Evolutionary conservation across 768 basidiomycete species (phyloP), one percentile per base, ranked within the genome.

Genomic region (Leccinum fibrillosum): DNA sequence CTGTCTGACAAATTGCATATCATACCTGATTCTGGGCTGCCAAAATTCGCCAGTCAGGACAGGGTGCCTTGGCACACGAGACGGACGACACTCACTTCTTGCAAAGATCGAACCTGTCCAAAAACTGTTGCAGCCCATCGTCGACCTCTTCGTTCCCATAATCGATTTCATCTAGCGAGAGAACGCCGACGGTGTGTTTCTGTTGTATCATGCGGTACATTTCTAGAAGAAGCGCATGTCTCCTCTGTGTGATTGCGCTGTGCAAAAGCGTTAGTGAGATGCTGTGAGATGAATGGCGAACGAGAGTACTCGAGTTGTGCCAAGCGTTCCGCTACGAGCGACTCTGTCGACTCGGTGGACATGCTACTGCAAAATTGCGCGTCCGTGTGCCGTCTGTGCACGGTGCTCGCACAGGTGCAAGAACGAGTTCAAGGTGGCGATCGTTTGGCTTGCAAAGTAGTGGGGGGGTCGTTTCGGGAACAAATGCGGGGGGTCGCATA

Each of bases 161-260:
- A 26, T 76, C 77, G 50, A 77, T 71, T 35, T 78, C 77, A 23
- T 76, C 70, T 17, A 77, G 55, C 13, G 66, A 60, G 39, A 79
- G 61, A 34, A 74, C 59, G 23, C 80, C 80, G 47, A 80, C 65
- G 62, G 75, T 75, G 53, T 81, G 75, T 65, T 82, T 81, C 56
- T 77, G 77, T 56, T 77, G 79, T 51, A 89, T 79, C 77, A 92
- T 81, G 53, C 75, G 72, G 73, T 82, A 88, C 83, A 92, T 85
- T 70, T 90, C 82, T 45, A 79, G 78, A 69, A 92, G 79, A 51
- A 90, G 79, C 54, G 76, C 84, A 85, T 88, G 86, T 70, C 89
- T 78, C 63, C 83, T 84, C 49, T 79, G 73, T 47, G 83, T 72
- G 61, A 92, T 85, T 62, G 76, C 78, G 69, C 89, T 92, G 61